Conservation (phyloP, 2,329 filamentous ascomycete species). For the Colletotrichum viniferum region DNA sequence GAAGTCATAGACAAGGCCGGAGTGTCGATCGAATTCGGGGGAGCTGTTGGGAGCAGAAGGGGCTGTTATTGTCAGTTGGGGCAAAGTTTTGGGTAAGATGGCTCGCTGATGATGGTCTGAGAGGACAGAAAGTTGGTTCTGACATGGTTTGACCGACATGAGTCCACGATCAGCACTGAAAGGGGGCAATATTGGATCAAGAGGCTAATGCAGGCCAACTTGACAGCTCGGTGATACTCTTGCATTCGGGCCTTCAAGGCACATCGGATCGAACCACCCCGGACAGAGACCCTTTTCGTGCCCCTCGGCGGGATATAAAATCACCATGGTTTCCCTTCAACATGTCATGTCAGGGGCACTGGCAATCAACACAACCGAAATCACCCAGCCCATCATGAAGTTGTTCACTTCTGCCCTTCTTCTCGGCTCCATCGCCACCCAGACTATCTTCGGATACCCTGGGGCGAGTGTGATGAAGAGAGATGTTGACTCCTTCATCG, state of each 20-base stretch:
- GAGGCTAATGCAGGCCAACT: constrained; percentile 11
- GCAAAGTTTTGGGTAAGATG: neutral
- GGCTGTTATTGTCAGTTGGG: neutral
- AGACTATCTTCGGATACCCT: constrained; percentile 55
- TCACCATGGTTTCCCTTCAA: constrained; percentile 17
- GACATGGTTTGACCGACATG: neutral
- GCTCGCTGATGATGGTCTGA: neutral
- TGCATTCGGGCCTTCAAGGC: constrained; percentile 19
- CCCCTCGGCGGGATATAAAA: constrained; percentile 3
- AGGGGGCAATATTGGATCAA: neutral
- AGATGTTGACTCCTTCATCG: constrained; percentile 57
- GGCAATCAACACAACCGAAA: constrained; percentile 14
- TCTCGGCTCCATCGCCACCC: constrained; percentile 55
- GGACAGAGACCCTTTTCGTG: neutral
- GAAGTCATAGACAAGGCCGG: neutral
- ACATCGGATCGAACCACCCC: neutral
- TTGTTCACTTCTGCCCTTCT: constrained; percentile 54
- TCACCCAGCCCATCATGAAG: constrained; percentile 51
- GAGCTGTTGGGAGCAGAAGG: neutral
- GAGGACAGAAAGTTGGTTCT: neutral
- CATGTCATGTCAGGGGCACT: constrained; percentile 9
- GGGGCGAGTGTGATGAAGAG: constrained; percentile 47
- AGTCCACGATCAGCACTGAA: neutral
- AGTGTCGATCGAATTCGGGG: neutral
- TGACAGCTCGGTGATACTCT: constrained; percentile 18